A percentile compares a stretch with the other conserved stretches of the same genome.
phyloP scores from a whole-genome alignment of 1,284 basidiomycete genomes.

The Microbotryum violaceum region DNA sequence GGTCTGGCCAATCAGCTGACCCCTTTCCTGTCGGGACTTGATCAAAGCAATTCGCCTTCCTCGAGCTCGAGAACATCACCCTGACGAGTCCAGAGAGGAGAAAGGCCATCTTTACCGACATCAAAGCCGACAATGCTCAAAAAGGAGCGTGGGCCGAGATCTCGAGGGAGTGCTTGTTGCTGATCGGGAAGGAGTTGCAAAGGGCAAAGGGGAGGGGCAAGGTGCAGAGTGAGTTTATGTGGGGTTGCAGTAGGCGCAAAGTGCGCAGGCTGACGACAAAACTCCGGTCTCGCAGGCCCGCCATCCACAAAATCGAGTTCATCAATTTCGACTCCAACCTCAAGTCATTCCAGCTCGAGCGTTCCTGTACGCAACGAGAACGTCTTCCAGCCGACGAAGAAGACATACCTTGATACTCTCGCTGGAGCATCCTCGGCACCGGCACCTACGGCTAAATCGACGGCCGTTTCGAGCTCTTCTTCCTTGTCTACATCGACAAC shows the following conservation, averaged over 20 bases:
- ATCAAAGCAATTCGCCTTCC: conserved; percentile 38
- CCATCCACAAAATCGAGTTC: background rate
- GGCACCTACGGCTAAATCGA: background rate
- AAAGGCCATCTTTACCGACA: conserved; percentile 58
- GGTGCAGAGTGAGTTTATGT: conserved; percentile 1
- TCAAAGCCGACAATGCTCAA: conserved; percentile 48
- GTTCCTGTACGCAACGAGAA: conserved; percentile 17
- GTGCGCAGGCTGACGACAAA: too few species aligned
- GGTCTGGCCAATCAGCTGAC: background rate
- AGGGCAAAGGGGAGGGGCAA: conserved; percentile 34
- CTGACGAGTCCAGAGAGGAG: conserved; percentile 45
- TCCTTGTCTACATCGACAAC: conserved; percentile 6
- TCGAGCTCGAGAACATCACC: conserved; percentile 38
- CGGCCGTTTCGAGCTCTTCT: conserved; percentile 19
- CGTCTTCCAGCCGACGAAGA: conserved; percentile 25
- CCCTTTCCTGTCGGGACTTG: too few species aligned
- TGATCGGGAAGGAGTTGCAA: conserved; percentile 60
- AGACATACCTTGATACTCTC: conserved; percentile 26
- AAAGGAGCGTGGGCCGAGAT: conserved; percentile 54
- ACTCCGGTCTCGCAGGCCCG: background rate
- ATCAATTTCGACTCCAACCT: background rate
- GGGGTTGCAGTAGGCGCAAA: background rate
- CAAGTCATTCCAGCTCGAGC: background rate
- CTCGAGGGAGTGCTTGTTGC: conserved; percentile 52
- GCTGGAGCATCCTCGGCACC: background rate